A percentile compares a stretch with the other conserved stretches of the same genome.
phyloP scores from a whole-genome alignment of 495 filamentous ascomycete genomes.

The Hyphodiscus hymeniophilus region DNA sequence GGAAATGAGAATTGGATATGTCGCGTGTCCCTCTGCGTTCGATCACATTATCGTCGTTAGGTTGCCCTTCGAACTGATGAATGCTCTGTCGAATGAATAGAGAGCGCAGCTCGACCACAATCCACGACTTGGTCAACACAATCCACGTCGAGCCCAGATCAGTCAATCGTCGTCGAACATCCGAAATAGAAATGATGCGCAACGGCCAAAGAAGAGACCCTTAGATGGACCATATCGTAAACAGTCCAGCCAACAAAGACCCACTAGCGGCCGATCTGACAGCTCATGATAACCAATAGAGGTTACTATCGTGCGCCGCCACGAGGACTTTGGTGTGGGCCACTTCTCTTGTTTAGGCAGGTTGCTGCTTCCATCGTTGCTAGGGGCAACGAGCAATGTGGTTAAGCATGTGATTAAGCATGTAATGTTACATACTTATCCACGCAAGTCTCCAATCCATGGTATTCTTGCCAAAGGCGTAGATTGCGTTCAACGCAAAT shows the following conservation, averaged over 20 bases:
- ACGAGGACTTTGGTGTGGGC: no score
- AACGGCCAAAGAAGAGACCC: neutral
- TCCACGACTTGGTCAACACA: neutral
- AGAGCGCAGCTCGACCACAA: slow-evolving; percentile 11
- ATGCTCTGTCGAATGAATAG: neutral
- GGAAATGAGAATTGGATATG: neutral
- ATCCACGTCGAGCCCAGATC: neutral
- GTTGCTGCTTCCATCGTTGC: no score
- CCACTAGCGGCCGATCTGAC: neutral
- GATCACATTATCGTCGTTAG: slow-evolving; percentile 11
- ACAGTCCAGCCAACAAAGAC: neutral
- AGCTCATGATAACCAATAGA: no score
- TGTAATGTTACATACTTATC: no score
- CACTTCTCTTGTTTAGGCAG: no score
- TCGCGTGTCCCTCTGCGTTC: neutral
- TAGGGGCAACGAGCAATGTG: no score
- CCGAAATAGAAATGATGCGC: neutral
- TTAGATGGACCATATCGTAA: neutral
- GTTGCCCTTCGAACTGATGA: neutral
- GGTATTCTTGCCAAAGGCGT: no score
- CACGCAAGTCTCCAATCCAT: no score
- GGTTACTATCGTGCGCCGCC: no score
- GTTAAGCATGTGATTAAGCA: no score
- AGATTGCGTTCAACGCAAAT: no score
- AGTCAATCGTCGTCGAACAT: no score